Percentiles rank a stretch among this genome's conserved stretches.
Conservation (phyloP, 2,329 filamentous ascomycete genomes). For the Diaporthe sp. region DNA sequence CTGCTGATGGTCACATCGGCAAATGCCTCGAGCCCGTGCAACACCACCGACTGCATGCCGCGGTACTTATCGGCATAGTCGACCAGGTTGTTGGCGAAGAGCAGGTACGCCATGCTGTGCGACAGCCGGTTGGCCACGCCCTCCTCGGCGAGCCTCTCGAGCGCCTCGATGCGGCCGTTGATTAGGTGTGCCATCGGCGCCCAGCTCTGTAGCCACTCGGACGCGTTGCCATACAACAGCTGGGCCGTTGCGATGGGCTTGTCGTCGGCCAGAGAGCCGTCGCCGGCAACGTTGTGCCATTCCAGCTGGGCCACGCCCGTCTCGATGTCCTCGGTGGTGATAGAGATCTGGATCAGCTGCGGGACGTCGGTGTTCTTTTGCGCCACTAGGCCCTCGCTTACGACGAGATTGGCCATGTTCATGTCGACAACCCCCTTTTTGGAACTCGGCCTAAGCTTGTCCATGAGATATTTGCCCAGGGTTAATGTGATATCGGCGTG, state of each 20-base stretch:
- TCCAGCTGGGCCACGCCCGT: not conserved
- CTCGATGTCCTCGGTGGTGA: not conserved
- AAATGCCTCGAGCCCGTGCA: not conserved
- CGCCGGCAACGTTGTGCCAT: not conserved
- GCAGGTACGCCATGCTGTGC: not conserved
- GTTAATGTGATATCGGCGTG: too few species aligned
- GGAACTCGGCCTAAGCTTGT: too few species aligned
- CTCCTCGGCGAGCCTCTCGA: too few species aligned
- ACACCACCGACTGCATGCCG: slow-evolving; percentile 1
- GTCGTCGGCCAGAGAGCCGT: not conserved
- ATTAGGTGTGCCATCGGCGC: not conserved
- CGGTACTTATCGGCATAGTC: too few species aligned
- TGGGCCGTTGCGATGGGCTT: not conserved
- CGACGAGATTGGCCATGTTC: not conserved
- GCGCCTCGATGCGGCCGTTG: not conserved
- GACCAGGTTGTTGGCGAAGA: too few species aligned
- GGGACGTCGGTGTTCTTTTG: not conserved
- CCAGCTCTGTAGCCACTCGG: not conserved
- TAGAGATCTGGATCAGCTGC: not conserved
- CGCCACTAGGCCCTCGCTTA: not conserved
- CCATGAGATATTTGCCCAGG: too few species aligned
- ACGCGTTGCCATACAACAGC: not conserved
- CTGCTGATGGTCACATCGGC: not conserved
- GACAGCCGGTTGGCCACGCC: too few species aligned
- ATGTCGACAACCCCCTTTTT: not conserved